These are phyloP conservation scores for Juglanconis oblonga DNA, from an alignment of 2,329 filamentous ascomycete species.

Conservation along the genomic window DNA sequence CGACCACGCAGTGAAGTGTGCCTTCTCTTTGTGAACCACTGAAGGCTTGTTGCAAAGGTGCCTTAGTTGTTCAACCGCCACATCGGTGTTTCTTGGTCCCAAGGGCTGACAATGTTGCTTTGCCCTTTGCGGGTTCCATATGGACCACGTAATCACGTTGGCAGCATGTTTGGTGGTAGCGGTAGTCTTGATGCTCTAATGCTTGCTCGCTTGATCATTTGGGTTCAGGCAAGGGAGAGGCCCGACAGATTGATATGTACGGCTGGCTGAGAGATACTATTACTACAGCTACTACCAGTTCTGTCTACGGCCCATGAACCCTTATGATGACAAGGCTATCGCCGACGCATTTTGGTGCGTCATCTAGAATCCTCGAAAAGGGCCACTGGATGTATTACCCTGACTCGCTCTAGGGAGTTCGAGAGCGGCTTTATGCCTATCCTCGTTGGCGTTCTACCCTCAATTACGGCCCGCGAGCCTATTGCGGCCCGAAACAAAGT, in stretches of 20 bases:
- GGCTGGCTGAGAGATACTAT: conserved; percentile 29
- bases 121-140: too few relatives aligned
- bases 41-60: too few relatives aligned
- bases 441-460: conserved; percentile 25
- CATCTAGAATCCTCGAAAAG: not conserved
- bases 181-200: too few relatives aligned
- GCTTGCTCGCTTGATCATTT: conserved; percentile 18
- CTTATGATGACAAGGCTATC: conserved; percentile 32
- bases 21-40: too few relatives aligned
- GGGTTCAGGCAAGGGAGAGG: conserved; percentile 10
- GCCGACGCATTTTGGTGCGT: conserved; percentile 35
- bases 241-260: conserved; percentile 21
- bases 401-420: conserved; percentile 15
- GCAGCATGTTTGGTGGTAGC: too few relatives aligned
- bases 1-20: too few relatives aligned
- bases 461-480: conserved; percentile 30
- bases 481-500: conserved; percentile 32
- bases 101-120: too few relatives aligned
- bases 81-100: too few relatives aligned
- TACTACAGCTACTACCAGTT: conserved; percentile 34
- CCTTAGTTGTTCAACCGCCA: too few relatives aligned
- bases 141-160: too few relatives aligned
- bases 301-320: conserved; percentile 41
- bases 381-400: too few relatives aligned
- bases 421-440: conserved; percentile 23